Evolutionary conservation across 179 eudicot genomes (phyloP).

Genomic region (Vitellaria paradoxa): DNA sequence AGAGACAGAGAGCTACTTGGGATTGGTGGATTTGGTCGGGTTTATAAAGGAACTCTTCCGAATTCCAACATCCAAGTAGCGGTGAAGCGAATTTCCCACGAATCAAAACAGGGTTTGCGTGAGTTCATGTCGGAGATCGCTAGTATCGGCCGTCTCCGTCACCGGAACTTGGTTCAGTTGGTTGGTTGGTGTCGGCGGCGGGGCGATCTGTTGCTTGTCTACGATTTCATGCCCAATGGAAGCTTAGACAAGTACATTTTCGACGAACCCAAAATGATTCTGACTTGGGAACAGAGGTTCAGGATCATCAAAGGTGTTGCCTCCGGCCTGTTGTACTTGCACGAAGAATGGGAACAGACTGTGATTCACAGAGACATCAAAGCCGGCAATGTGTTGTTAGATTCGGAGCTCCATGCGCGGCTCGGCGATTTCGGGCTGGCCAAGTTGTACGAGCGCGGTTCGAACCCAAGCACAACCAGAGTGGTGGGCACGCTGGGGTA

Average conservation of each 20-base stretch:
- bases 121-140: slow-evolving; percentile 36
- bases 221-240: slow-evolving; percentile 71
- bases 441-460: slow-evolving; percentile 53
- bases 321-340: slow-evolving; percentile 52
- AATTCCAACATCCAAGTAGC: slow-evolving; percentile 39
- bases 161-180: slow-evolving; percentile 36
- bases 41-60: slow-evolving; percentile 50
- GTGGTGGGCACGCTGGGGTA: slow-evolving; percentile 39
- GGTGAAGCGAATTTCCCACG: slow-evolving; percentile 48
- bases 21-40: slow-evolving; percentile 58
- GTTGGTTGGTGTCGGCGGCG: slow-evolving; percentile 35
- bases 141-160: slow-evolving; percentile 37
- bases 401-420: slow-evolving; percentile 41
- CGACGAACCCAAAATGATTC: slow-evolving; percentile 19
- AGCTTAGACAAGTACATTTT: slow-evolving; percentile 59
- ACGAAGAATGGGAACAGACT: slow-evolving; percentile 66
- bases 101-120: slow-evolving; percentile 46
- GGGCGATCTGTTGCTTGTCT: slow-evolving; percentile 46
- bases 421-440: slow-evolving; percentile 58
- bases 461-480: slow-evolving; percentile 44
- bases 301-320: slow-evolving; percentile 66
- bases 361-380: slow-evolving; percentile 68
- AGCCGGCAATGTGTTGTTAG: slow-evolving; percentile 57
- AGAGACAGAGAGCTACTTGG: slow-evolving; percentile 44
- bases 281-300: slow-evolving; percentile 56